Evolutionary conservation across 768 basidiomycete genomes (phyloP).

Genomic region (Phanerodontia chrysosporium): DNA sequence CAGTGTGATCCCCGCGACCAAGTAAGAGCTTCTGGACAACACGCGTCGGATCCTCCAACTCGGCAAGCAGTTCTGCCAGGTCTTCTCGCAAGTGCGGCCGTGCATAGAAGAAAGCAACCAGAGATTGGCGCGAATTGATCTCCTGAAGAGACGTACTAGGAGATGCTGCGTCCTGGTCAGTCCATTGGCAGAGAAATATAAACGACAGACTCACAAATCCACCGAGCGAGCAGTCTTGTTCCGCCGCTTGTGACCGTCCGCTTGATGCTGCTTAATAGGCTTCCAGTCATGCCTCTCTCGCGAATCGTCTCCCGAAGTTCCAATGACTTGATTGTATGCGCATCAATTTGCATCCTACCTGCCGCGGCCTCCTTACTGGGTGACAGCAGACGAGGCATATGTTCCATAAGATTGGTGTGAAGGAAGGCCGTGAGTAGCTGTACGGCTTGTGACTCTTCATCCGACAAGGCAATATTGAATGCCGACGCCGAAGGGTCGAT

Average conservation of each 20-base stretch:
- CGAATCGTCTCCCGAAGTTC: conserved; percentile 74
- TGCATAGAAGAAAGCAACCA: conserved; percentile 66
- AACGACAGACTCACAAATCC: conserved; percentile 69
- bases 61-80: conserved; percentile 47
- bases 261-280: conserved; percentile 69
- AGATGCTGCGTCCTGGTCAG: conserved; percentile 49
- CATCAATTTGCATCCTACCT: conserved; percentile 83
- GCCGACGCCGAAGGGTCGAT: not conserved
- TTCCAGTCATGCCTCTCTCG: conserved; percentile 72
- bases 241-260: conserved; percentile 78
- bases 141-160: conserved; percentile 74
- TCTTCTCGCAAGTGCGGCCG: conserved; percentile 64
- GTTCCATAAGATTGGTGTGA: conserved; percentile 64
- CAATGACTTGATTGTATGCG: conserved; percentile 83
- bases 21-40: conserved; percentile 75
- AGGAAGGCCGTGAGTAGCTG: conserved; percentile 62
- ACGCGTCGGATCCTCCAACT: conserved; percentile 67
- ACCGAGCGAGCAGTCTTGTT: conserved; percentile 66
- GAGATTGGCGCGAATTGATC: conserved; percentile 69
- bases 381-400: conserved; percentile 61
- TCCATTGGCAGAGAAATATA: too few relatives aligned
- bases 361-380: conserved; percentile 53
- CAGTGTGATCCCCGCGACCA: conserved; percentile 60
- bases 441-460: conserved; percentile 53
- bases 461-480: conserved; percentile 18